Evolutionary conservation across 208 protist genomes (phyloP), one percentile per base, ranked within the genome.

Genomic region (Trypanosoma boissoni): DNA sequence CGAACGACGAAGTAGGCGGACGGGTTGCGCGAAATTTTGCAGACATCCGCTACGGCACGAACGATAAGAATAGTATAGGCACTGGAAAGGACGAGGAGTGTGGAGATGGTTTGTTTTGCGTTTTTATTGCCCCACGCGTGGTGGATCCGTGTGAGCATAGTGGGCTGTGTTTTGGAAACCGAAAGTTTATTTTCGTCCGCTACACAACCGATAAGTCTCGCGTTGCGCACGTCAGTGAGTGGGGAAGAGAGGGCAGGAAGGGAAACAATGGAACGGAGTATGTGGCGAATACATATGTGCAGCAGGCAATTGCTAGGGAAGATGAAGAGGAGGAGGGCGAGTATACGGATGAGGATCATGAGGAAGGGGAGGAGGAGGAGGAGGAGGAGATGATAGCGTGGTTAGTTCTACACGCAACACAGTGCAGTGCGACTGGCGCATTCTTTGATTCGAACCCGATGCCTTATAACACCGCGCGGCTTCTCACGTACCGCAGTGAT

Each of bases 161-260:
- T 29, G 54, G 45, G 0, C 45, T 72, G 20, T 94, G 87, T 54
- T 91, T 94, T 62, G 87, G 83, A 26, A 94, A 90, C 26, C 72
- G 73, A 23, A 88, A 86, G 20, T 91, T 94, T 57, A 78, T 89
- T 48, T 94, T 94, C 50, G 49, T 72, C 1, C 32, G 46, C 10
- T 66, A 42, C n/a, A n/a, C n/a, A n/a, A n/a, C n/a, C n/a, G n/a
- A n/a, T n/a, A n/a, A n/a, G n/a, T n/a, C n/a, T n/a, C n/a, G n/a
- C n/a, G n/a, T n/a, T 12, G 34, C 8, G 34, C 6, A 16, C 34
- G 34, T 16, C 6, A 39, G 34, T 16, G 34, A 39, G 6, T 6
- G 34, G 34, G 34, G 34, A 39, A 12, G 34, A 39, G 12, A 39
- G 12, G 34, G 34, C 6, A 39, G n/a, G n/a, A 52, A 31, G 23